Evolutionary conservation across 1,284 basidiomycete species (phyloP), one percentile per base, ranked within the genome.

Genomic region (Phellopilus nigrolimitatus): DNA sequence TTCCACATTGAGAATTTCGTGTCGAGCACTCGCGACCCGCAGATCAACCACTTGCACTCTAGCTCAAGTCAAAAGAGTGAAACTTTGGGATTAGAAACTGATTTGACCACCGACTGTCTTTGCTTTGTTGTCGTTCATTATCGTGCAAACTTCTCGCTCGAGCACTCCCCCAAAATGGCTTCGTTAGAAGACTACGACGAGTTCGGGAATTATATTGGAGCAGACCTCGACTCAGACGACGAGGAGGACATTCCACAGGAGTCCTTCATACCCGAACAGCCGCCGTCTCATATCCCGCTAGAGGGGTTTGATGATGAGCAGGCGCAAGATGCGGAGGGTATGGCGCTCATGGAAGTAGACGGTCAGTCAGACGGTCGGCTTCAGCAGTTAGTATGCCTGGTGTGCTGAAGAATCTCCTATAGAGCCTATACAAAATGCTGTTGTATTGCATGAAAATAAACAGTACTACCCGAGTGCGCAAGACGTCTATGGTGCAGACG

Each of bases 181-280:
- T 89, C 87, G 25, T 79, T 91, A 58, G 88, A 91, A 62, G 88
- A 91, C 65, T 91, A 91, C 58, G 88, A 91, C 64, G 88, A 91
- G 73, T 95, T 97, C 64, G 93, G 93, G 60, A 95, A 95, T 77
- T 95, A 95, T 69, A 93, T 95, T 64, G 93, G 93, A 57, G 91
- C 83, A 34, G 92, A 94, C 73, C 74, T 95, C 49, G 91, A 91
- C 61, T 94, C 91, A 30, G 92, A 93, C 66, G 88, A 90, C 37
- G 91, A 84, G 47, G 76, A 77, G 49, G 65, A 65, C 41, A 62
- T 77, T 47, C 75, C 72, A 55, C 78, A 80, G 61, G 69, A 76
- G 37, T 63, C 66, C 63, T 78, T 67, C 70, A 71, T 61, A 55
- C 68, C 56, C 40, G 62, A 61, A 60, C 69, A 62, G 44, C 64